Evolutionary conservation across 495 filamentous ascomycete genomes (phyloP).

Genomic region (Cercophora scortea): DNA sequence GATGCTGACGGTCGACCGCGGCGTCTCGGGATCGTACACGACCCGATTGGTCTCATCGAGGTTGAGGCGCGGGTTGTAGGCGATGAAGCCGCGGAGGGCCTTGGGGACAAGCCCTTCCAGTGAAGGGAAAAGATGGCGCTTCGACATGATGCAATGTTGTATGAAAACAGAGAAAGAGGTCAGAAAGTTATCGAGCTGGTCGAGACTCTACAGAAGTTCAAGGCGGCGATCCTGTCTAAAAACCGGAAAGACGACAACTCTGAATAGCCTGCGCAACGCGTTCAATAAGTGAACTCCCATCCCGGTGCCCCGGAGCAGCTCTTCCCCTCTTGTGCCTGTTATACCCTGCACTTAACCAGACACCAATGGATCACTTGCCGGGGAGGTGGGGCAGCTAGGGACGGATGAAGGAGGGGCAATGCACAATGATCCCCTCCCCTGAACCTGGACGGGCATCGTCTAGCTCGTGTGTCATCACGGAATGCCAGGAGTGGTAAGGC

Average conservation of each 20-base stretch:
- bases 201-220: background rate
- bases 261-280: background rate
- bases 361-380: constrained; percentile 17
- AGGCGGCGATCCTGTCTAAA: background rate
- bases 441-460: constrained; percentile 6
- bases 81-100: constrained; percentile 45
- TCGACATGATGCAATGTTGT: constrained; percentile 29
- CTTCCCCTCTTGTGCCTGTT: background rate
- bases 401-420: constrained; percentile 17
- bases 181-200: background rate
- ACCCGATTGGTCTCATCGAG: constrained; percentile 50
- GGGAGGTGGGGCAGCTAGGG: constrained; percentile 7
- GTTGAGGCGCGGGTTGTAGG: constrained; percentile 49
- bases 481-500: constrained; percentile 21
- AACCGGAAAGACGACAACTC: background rate
- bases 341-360: constrained; percentile 7
- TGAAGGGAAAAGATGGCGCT: constrained; percentile 36
- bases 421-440: constrained; percentile 9
- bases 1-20: constrained; percentile 45
- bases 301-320: background rate
- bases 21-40: constrained; percentile 46
- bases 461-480: constrained; percentile 3
- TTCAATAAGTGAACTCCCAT: background rate
- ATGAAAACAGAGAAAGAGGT: background rate
- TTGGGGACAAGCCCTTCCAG: constrained; percentile 47